Evolutionary conservation across 768 basidiomycete species (phyloP).

Genomic region (Calocybe gangraenosa): DNA sequence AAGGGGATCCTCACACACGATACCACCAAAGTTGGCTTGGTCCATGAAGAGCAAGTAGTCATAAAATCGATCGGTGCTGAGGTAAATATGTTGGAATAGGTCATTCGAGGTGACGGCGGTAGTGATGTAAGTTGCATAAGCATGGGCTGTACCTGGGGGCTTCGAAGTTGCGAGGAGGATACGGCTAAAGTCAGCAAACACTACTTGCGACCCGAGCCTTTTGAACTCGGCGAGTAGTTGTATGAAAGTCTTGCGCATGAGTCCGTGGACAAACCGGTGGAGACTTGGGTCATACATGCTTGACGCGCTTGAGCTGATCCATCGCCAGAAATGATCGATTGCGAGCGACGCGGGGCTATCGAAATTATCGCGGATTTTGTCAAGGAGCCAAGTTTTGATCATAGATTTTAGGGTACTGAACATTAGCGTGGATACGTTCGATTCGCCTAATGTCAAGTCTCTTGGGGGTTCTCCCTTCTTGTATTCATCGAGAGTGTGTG

Average conservation of each 20-base stretch:
- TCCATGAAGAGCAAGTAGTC: constrained; percentile 97
- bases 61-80: constrained; percentile 85
- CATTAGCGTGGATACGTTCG: constrained; percentile 80
- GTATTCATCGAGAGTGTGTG: constrained; percentile 89
- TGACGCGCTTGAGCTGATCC: constrained; percentile 84
- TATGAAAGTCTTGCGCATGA: constrained; percentile 98
- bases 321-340: constrained; percentile 96
- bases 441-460: constrained; percentile 83
- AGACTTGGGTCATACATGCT: constrained; percentile 90
- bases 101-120: constrained; percentile 93
- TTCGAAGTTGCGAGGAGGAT: constrained; percentile 92
- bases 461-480: constrained; percentile 64
- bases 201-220: constrained; percentile 86
- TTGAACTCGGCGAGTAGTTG: constrained; percentile 96
- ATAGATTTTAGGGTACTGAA: constrained; percentile 83
- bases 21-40: constrained; percentile 83
- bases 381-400: constrained; percentile 88
- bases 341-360: constrained; percentile 64
- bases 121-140: constrained; percentile 93
- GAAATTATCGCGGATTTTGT: constrained; percentile 69
- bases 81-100: constrained; percentile 88
- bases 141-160: constrained; percentile 91
- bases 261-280: constrained; percentile 88
- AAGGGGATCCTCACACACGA: constrained; percentile 78
- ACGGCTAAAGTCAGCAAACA: constrained; percentile 90